Base-by-base conservation (phyloP, 2,329 filamentous ascomycete species). In the Polychaeton citri region DNA sequence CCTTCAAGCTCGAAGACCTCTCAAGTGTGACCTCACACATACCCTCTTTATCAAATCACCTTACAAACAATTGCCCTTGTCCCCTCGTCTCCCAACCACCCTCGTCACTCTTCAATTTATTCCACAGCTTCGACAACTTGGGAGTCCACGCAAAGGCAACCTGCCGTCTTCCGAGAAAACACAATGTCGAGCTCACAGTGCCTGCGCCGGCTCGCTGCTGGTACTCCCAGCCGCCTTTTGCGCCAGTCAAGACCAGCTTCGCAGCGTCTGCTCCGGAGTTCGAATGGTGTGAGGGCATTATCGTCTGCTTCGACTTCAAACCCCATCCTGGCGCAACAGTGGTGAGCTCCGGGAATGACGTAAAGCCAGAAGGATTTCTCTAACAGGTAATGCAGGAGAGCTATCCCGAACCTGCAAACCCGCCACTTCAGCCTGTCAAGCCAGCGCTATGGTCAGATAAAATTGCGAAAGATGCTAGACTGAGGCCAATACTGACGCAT, bases 111-210 rank as follows among this genome's bases (percentile, higher is more conserved):
- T 21, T 18, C 24, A 24, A 36, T 30, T 33, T 32, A 33, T n/a
- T 26, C 19, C 21, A 30, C 36, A 24, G 12, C 31, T 16, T 26
- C 21, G 21, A 26, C 24, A 26, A 33, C 39, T 41, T 49, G 38
- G 45, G 48, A 45, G 48, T 44, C n/a, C 32, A 12, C 24, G 42
- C 41, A 44, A 46, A 45, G 45, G 42, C 46, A 42, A 33, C 32
- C 36, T 45, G 46, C 47, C 48, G 44, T 46, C 46, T 50, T 41
- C 47, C 21, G 13, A 32, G 5, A 28, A 3, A 5, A 35, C 26
- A 35, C 33, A 50, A 58, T 59, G 55, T 54, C 53, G 46, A 55
- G 53, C 49, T 54, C 54, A 38, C 54, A 56, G 50, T 58, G 54
- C 43, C 47, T 59, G 35, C 53, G 54, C 50, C 50, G 56, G 36